Base-by-base conservation (phyloP, 2,329 filamentous ascomycete species). In the Dactylonectria estremocensis region DNA sequence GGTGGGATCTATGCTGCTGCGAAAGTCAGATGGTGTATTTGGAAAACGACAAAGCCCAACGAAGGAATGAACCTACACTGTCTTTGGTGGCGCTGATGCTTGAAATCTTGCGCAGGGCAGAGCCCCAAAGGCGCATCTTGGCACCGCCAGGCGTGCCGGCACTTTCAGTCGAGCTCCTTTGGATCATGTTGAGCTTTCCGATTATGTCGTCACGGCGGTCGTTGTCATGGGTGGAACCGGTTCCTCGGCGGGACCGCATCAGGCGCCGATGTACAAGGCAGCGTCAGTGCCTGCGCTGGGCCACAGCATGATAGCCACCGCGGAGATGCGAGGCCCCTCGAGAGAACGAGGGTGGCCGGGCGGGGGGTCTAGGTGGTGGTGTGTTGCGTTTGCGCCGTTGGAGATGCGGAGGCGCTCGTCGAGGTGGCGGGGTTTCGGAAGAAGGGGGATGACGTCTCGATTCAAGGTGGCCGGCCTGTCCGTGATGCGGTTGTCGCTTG, bases 131-230 rank as follows among this genome's bases (percentile, higher is more conserved):
- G 72, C 75, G 76, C 54, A 66, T 68, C 64, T 70, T 76, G 43
- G 67, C 52, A 13, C 70, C 65, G 40, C 63, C 72, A 43, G 70
- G 43, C 13, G 46, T 31, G 53, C 69, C 68, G 67, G 66, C 67
- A 62, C 71, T 76, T 43, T 80, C 78, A 65, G 76, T 77, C 6
- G 72, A 72, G 53, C 73, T 75, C 64, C 77, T 77, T n/a, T 78
- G 74, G 58, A 80, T 77, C 76, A 77, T 77, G 50, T 70, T 66
- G 68, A 67, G 46, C 68, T 66, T 69, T 65, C 70, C 72, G 40
- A 54, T 64, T 40, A 69, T 40, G 24, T 61, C 63, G 28, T 60
- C 31, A 43, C 28, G 50, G 31, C 2, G 67, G 46, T 50, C 48
- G 46, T 73, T 70, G 55, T 71, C 70, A 48, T 63, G 50, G 43